These are phyloP conservation scores for Mycena epipterygia DNA, from an alignment of 768 basidiomycete genomes.

Conservation along the genomic window DNA sequence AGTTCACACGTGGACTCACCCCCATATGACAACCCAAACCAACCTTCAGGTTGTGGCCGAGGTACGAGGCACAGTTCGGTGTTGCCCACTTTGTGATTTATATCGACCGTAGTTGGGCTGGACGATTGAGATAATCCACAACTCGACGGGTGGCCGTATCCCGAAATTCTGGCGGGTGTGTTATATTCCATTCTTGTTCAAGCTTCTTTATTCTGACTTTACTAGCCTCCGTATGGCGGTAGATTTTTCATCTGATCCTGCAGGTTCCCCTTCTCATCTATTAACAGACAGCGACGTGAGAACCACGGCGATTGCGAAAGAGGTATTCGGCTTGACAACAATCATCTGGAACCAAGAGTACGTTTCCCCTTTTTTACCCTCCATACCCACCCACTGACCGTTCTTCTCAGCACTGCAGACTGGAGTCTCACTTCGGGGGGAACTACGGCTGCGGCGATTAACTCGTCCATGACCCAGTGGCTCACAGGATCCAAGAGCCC, in stretches of 20 bases:
- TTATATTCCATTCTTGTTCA: not conserved
- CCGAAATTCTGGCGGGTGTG: constrained; percentile 76
- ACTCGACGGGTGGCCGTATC: constrained; percentile 82
- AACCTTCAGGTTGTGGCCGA: constrained; percentile 80
- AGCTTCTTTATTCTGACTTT: not conserved
- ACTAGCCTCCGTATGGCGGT: constrained; percentile 27
- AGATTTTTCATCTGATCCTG: not conserved
- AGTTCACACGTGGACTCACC: constrained; percentile 80
- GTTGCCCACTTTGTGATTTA: constrained; percentile 54
- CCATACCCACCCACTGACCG: not conserved
- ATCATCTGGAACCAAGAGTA: constrained; percentile 86
- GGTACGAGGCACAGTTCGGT: constrained; percentile 41
- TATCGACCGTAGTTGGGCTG: constrained; percentile 71
- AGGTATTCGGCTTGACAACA: constrained; percentile 82
- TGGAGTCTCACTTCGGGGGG: constrained; percentile 69
- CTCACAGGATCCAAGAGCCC: constrained; percentile 52
- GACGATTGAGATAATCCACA: constrained; percentile 83
- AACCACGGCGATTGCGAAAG: constrained; percentile 81
- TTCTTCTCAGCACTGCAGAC: constrained; percentile 64
- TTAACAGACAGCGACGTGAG: constrained; percentile 53
- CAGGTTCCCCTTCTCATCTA: not conserved
- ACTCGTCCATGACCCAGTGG: constrained; percentile 67
- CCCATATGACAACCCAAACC: constrained; percentile 82
- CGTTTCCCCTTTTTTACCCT: not conserved
- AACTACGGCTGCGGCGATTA: constrained; percentile 64